Percentiles rank a stretch among this genome's conserved stretches.
phyloP scores from a whole-genome alignment of 257 asterid species.

The Voacanga thouarsii region DNA sequence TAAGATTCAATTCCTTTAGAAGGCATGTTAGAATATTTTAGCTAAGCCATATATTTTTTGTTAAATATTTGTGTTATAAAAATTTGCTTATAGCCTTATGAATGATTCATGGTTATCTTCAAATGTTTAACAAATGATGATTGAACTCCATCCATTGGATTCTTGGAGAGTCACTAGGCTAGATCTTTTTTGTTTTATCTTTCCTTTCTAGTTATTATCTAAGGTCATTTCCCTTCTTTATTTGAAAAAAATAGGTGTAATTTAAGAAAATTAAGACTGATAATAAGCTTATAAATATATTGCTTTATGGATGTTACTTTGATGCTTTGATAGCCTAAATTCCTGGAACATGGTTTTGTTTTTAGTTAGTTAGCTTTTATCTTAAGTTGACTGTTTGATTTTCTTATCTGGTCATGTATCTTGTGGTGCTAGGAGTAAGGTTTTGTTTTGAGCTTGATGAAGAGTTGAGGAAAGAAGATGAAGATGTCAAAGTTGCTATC shows the following conservation, averaged over 20 bases:
- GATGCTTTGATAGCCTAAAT: neutral
- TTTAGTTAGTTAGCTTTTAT: neutral
- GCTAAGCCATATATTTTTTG: neutral
- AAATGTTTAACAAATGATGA: neutral
- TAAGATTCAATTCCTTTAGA: neutral
- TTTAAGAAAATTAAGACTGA: neutral
- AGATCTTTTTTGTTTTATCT: neutral
- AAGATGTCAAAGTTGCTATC: slow-evolving; percentile 71
- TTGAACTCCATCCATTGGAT: neutral
- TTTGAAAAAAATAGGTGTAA: neutral
- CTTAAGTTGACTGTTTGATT: slow-evolving; percentile 12
- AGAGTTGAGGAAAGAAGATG: slow-evolving; percentile 71
- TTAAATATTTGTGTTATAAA: neutral
- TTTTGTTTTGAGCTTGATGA: slow-evolving; percentile 74
- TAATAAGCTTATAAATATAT: neutral
- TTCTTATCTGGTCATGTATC: no score
- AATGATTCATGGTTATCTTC: neutral
- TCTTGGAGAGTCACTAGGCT: neutral
- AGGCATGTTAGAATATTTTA: neutral
- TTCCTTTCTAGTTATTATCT: neutral
- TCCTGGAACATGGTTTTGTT: neutral
- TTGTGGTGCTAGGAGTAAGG: slow-evolving; percentile 64
- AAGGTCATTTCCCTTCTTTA: neutral
- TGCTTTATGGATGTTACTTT: neutral
- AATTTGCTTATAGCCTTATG: neutral